These are phyloP conservation scores for Globisporangium recalcitrans DNA, from an alignment of 352 stramenopile genomes.

Conservation along the genomic window DNA sequence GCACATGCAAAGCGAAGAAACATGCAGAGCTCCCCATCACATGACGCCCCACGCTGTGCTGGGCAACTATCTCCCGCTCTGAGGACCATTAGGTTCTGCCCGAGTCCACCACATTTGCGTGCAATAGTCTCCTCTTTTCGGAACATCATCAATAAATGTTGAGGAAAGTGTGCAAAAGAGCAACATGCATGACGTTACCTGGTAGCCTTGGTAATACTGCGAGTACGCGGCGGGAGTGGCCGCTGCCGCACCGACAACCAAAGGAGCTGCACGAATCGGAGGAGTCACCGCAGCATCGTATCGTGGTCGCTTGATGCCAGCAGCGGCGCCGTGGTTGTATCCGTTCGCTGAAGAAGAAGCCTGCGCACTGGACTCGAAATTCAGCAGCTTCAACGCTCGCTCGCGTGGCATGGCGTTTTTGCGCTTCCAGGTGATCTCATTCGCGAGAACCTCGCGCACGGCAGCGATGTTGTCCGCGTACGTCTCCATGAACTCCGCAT, in stretches of 20 bases:
- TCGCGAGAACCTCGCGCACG: slow-evolving; percentile 47
- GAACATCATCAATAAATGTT: slow-evolving; percentile 16
- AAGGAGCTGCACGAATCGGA: slow-evolving; percentile 12
- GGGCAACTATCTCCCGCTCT: neutral
- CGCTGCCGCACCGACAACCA: slow-evolving; percentile 21
- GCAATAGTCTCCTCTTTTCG: slow-evolving; percentile 12
- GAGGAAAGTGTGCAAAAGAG: slow-evolving; percentile 11
- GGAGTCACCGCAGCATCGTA: slow-evolving; percentile 30
- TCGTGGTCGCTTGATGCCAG: slow-evolving; percentile 52
- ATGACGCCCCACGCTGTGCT: slow-evolving; percentile 1
- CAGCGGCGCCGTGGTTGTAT: slow-evolving; percentile 28
- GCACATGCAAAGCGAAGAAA: slow-evolving; percentile 4
- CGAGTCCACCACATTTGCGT: neutral
- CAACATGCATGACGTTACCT: slow-evolving; percentile 45
- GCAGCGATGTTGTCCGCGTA: slow-evolving; percentile 34
- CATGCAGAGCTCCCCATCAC: slow-evolving; percentile 13
- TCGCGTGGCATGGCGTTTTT: slow-evolving; percentile 54
- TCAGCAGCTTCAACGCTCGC: slow-evolving; percentile 49
- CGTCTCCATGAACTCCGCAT: slow-evolving; percentile 68
- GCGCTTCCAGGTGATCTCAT: slow-evolving; percentile 61
- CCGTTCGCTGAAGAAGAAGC: neutral
- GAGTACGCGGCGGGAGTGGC: slow-evolving; percentile 29
- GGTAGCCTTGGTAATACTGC: slow-evolving; percentile 75
- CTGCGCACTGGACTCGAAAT: slow-evolving; percentile 30
- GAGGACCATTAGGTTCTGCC: neutral